Evolutionary conservation across 371 early-diverging fungal species (phyloP), one percentile per base, ranked within the genome.

Genomic region (Capillidium rhysosporum): DNA sequence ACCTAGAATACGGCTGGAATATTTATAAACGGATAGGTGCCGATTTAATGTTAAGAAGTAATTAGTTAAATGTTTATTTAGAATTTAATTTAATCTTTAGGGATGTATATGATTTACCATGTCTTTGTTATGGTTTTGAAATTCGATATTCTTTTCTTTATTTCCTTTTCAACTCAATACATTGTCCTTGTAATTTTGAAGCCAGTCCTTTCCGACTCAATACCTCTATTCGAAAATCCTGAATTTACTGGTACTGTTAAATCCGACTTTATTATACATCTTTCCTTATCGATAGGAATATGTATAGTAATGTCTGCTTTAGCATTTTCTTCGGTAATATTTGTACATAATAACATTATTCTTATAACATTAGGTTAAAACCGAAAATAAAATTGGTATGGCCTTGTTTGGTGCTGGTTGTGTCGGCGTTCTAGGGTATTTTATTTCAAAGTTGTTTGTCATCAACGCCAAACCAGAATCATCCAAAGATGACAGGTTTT

Each of bases 21-120:
- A 84, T 92, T 24, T 94, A 89, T 69, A 94, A 94, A 65, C 79
- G 85, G 64, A 90, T 94, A 61, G 95, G 95, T 3, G 93, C 92
- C 1, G 91, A 92, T 65, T 65, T 89, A 49, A 66, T 72, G 24
- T 86, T 93, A 77, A 68, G 85, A 70, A 74, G 88, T 84, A 70
- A 59, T 61, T 51, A 41, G 21, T 29, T 21, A 52, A 46, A 20
- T 39, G 26, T 20, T 26, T 31, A 46, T 40, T 21, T 24, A 9
- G n/a, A 16, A 14, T 1, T 18, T 54, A 40, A n/a, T 24, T 51
- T 9, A 16, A 5, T 47, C 40, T 40, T 40, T 63, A 76, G 76
- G 75, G 53, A 81, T 80, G 60, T 93, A 84, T 65, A 82, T 86
- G 58, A 71, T 77, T 57, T 93, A 92, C 67, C 89, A 89, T 51